phyloP scores from a whole-genome alignment of 257 asterid species.

The Nicotiana benthamiana region DNA sequence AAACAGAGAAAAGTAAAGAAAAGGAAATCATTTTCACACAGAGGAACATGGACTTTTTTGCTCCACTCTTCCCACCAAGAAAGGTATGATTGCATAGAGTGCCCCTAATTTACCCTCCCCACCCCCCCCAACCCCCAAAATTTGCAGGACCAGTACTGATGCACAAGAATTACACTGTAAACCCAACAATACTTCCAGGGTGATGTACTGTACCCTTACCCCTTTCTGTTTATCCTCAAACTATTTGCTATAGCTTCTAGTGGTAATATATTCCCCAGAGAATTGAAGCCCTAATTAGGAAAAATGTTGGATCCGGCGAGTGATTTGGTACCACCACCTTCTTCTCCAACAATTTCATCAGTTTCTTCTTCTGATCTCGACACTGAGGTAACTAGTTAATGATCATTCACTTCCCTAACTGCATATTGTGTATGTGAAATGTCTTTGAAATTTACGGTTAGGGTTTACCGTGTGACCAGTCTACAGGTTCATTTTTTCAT shows the following conservation, averaged over 20 bases:
- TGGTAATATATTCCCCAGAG: background rate
- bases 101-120: background rate
- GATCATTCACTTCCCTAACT: background rate
- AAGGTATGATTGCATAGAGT: background rate
- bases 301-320: conserved; percentile 64
- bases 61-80: background rate
- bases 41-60: background rate
- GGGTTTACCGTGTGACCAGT: conserved; percentile 29
- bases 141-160: background rate
- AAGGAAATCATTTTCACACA: background rate
- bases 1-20: background rate
- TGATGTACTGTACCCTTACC: background rate
- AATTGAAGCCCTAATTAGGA: background rate
- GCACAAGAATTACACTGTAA: background rate
- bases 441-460: too few species aligned
- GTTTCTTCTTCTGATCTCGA: conserved; percentile 93
- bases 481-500: conserved; percentile 96
- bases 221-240: background rate
- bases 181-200: background rate
- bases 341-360: conserved; percentile 81
- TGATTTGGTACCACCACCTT: conserved; percentile 48
- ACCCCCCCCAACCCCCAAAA: too few species aligned
- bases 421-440: background rate
- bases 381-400: conserved; percentile 53
- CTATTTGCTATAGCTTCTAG: background rate